phyloP scores from a whole-genome alignment of 1,139 yeast species.

The Magnusiomyces tetraspermus region DNA sequence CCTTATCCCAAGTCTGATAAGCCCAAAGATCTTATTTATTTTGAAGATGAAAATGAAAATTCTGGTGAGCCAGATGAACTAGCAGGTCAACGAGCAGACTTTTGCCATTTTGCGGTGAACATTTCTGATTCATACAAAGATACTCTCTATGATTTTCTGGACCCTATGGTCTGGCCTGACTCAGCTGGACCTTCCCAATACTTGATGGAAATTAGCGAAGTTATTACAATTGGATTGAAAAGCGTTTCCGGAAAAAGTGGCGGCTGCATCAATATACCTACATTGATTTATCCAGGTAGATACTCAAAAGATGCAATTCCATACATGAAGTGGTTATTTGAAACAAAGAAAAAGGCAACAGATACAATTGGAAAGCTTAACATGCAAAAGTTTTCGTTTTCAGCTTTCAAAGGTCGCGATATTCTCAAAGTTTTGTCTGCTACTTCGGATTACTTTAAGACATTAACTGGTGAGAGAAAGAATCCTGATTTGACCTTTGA shows the following conservation, averaged over 20 bases:
- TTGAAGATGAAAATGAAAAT: slow-evolving; percentile 13
- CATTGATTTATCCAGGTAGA: slow-evolving; percentile 39
- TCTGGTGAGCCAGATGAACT: background rate
- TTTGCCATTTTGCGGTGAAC: slow-evolving; percentile 21
- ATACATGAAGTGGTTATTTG: slow-evolving; percentile 19
- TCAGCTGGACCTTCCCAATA: slow-evolving; percentile 20
- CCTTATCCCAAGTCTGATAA: slow-evolving; percentile 3
- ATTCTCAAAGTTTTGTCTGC: background rate
- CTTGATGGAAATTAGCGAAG: slow-evolving; percentile 33
- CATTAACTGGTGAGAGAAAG: slow-evolving; percentile 4
- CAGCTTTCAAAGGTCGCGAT: slow-evolving; percentile 5
- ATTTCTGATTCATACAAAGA: slow-evolving; percentile 19
- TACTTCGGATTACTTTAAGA: slow-evolving; percentile 3
- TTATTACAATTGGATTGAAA: slow-evolving; percentile 35
- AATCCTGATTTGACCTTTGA: slow-evolving; percentile 12
- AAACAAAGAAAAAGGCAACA: slow-evolving; percentile 18
- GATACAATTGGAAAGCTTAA: slow-evolving; percentile 20
- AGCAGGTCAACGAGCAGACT: slow-evolving; percentile 14
- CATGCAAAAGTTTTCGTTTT: slow-evolving; percentile 16
- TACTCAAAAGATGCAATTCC: slow-evolving; percentile 31
- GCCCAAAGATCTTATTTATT: slow-evolving; percentile 18
- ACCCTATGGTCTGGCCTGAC: slow-evolving; percentile 23
- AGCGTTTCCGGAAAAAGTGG: slow-evolving; percentile 29
- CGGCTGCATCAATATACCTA: slow-evolving; percentile 33
- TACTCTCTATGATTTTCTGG: slow-evolving; percentile 23